These are phyloP conservation scores for Leptographium radiaticola DNA, from an alignment of 2,329 filamentous ascomycete genomes.

Conservation along the genomic window DNA sequence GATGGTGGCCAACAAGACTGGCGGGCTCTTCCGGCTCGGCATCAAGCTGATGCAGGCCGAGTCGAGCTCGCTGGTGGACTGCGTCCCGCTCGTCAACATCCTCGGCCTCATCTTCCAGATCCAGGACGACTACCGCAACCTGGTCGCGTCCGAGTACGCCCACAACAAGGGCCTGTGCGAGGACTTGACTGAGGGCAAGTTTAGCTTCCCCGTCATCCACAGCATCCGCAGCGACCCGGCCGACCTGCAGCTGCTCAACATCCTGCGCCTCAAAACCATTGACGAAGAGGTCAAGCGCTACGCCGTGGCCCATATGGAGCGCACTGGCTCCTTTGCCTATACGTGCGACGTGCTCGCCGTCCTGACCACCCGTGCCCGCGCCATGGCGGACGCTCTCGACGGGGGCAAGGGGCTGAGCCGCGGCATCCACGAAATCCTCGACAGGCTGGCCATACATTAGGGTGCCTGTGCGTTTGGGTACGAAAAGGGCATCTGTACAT, in stretches of 20 bases:
- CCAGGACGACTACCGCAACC: constrained; percentile 86
- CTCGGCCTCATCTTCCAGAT: constrained; percentile 84
- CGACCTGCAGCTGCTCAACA: constrained; percentile 76
- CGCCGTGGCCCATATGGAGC: constrained; percentile 82
- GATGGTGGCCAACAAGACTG: constrained; percentile 87
- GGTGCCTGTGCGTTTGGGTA: too few species aligned
- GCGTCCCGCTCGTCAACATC: constrained; percentile 71
- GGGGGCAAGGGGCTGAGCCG: constrained; percentile 40
- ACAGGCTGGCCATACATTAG: constrained; percentile 41
- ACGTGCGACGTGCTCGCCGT: constrained; percentile 54
- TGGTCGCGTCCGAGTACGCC: constrained; percentile 61
- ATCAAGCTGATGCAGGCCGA: constrained; percentile 84
- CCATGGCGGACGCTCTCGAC: constrained; percentile 52
- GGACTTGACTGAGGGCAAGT: constrained; percentile 93
- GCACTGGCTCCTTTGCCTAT: constrained; percentile 80
- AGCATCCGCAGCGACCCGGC: constrained; percentile 65
- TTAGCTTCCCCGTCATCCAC: constrained; percentile 91
- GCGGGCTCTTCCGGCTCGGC: constrained; percentile 70
- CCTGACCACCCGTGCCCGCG: constrained; percentile 50
- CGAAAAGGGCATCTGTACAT: too few species aligned
- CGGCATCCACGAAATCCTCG: constrained; percentile 53
- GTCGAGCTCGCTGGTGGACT: constrained; percentile 45
- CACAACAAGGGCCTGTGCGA: constrained; percentile 90
- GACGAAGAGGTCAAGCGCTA: constrained; percentile 85
- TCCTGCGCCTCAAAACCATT: constrained; percentile 76